Base-by-base conservation (phyloP, 495 filamentous ascomycete species). In the Echria macrotheca region DNA sequence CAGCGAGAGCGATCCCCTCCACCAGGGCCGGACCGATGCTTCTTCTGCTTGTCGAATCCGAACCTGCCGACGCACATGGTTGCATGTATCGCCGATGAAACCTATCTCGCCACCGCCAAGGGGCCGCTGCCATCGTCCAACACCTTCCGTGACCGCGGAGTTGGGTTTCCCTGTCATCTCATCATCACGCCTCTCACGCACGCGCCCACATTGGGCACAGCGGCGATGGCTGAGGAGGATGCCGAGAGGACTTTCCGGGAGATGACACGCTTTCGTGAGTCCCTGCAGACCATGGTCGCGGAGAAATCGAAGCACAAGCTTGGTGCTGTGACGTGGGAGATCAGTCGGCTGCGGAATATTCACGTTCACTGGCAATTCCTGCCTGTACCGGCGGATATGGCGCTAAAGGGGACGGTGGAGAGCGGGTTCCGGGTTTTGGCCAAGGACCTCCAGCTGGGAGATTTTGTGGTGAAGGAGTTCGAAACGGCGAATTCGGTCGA, bases 291-390 rank as follows among this genome's bases (percentile, higher is more conserved):
- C 24, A 93, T 96, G 85, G 61, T 78, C 5, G 60, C 76, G 1
- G 57, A 65, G 77, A 42, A 68, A 61, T 76, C 70, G 7, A 68
- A 71, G 53, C 65, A 73, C 59, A 67, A 70, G 49, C 73, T 95
- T 3, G 91, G 90, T 22, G 77, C 85, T 7, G 87, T 97, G 2
- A 91, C 89, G 0, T 98, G 89, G 78, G 91, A 96, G 68, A 84
- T 98, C 54, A 87, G 81, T 57, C 80, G 89, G 14, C 70, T 69
- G 2, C 73, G 74, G 9, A 88, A 89, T 18, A 83, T 96, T 44
- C 93, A 98, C 61, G 74, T 79, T 0, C 93, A 96, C 59, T 96
- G 91, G 93, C 93, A 98, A 71, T 91, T 94, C 57, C 72, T 96
- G 24, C 91, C 93, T 2, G 75, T 95, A 1, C 76, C 85, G 0